A percentile compares a stretch with the other conserved stretches of the same genome.
These are phyloP conservation scores for Fusarium xylarioides DNA, from an alignment of 2,329 filamentous ascomycete genomes.

Conservation along the genomic window DNA sequence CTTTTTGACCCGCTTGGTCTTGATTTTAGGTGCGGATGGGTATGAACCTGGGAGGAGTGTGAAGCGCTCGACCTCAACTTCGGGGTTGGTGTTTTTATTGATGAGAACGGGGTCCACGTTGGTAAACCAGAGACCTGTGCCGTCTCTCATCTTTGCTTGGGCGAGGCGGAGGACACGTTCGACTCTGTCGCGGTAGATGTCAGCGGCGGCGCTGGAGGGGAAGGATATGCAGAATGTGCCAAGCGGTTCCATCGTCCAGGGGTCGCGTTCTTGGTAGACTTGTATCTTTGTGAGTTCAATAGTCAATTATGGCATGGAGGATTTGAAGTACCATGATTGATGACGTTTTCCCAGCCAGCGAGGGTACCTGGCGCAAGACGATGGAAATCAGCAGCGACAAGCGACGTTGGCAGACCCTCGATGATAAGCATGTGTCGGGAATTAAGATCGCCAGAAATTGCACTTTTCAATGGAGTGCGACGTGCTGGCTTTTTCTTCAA, in stretches of 20 bases:
- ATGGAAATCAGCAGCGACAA: conserved; percentile 75
- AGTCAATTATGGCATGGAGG: not conserved
- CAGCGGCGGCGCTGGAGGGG: conserved; percentile 64
- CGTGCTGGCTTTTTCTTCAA: not conserved
- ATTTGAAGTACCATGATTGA: conserved; percentile 60
- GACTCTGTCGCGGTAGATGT: conserved; percentile 62
- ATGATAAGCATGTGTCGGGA: conserved; percentile 62
- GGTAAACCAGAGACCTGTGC: conserved; percentile 44
- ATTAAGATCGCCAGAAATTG: not conserved
- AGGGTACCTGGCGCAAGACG: conserved; percentile 73
- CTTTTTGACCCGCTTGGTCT: conserved; percentile 32
- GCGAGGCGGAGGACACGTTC: conserved; percentile 47
- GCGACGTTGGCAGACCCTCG: conserved; percentile 64
- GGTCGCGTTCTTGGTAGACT: conserved; percentile 72
- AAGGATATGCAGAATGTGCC: conserved; percentile 78
- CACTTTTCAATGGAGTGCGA: not conserved
- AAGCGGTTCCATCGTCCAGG: conserved; percentile 67
- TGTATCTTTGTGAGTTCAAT: conserved; percentile 18
- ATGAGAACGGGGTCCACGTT: conserved; percentile 41
- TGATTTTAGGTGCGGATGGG: conserved; percentile 5
- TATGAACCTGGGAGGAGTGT: conserved; percentile 44
- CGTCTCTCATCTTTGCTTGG: conserved; percentile 40
- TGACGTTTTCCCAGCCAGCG: conserved; percentile 72
- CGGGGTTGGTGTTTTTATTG: conserved; percentile 16
- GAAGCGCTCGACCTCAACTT: conserved; percentile 41